phyloP scores from a whole-genome alignment of 306 rosid genomes.

The Malus sieversii region DNA sequence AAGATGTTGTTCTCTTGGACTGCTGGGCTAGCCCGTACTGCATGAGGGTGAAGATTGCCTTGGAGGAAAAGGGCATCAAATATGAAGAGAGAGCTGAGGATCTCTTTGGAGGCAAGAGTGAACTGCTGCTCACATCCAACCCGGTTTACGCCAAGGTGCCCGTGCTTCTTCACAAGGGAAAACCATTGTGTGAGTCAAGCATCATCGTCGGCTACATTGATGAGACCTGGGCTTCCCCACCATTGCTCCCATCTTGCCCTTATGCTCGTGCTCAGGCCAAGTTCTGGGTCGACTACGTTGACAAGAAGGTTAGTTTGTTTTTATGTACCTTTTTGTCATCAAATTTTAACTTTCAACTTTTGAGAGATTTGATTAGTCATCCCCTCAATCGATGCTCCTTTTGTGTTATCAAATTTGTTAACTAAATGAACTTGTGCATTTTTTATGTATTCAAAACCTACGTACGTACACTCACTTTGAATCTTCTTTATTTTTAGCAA shows the following conservation, averaged over 20 bases:
- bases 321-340: too few species aligned
- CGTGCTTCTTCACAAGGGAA: conserved; percentile 46
- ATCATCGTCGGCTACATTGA: conserved; percentile 45
- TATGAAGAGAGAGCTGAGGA: conserved; percentile 40
- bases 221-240: conserved; percentile 43
- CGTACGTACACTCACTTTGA: background rate
- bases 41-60: conserved; percentile 46
- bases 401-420: too few species aligned
- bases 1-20: conserved; percentile 36
- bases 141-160: conserved; percentile 62
- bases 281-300: conserved; percentile 60
- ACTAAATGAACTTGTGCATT: too few species aligned
- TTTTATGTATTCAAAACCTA: too few species aligned
- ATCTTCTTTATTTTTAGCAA: too few species aligned
- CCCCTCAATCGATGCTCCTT: too few species aligned
- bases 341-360: too few species aligned
- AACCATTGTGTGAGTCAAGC: conserved; percentile 43
- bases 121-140: conserved; percentile 44
- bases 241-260: conserved; percentile 47
- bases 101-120: conserved; percentile 62
- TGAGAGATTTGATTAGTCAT: too few species aligned
- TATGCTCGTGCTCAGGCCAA: conserved; percentile 50
- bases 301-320: conserved; percentile 38
- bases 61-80: conserved; percentile 47
- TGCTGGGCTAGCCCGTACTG: conserved; percentile 56